Percentiles rank a stretch among this genome's conserved stretches.
Evolutionary conservation across 768 basidiomycete genomes (phyloP).

Genomic region (Tulasnella sp.): DNA sequence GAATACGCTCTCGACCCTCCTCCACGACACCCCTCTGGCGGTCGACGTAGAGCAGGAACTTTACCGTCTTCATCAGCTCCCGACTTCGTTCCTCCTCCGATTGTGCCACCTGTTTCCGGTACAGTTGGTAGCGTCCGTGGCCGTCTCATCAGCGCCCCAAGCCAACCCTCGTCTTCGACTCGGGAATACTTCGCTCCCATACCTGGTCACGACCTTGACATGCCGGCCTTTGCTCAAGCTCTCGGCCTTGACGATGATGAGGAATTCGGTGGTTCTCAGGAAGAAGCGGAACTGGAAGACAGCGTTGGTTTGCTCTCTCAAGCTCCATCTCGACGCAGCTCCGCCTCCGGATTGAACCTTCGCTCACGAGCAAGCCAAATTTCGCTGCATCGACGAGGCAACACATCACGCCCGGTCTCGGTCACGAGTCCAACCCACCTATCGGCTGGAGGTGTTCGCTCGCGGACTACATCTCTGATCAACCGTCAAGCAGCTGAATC

Average conservation of each 20-base stretch:
- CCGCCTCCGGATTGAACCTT: background rate
- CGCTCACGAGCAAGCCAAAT: constrained; percentile 13
- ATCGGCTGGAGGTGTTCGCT: background rate
- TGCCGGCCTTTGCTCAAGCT: constrained; percentile 21
- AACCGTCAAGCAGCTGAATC: constrained; percentile 10
- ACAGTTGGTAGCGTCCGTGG: background rate
- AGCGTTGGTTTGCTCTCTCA: constrained; percentile 30
- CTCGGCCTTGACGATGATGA: constrained; percentile 22
- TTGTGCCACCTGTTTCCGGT: constrained; percentile 21
- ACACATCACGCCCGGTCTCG: constrained; percentile 2
- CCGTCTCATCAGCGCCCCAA: constrained; percentile 13
- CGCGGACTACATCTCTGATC: background rate
- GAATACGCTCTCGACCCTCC: background rate
- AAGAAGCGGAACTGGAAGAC: constrained; percentile 31
- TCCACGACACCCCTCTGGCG: constrained; percentile 12
- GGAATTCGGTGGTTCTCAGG: constrained; percentile 25
- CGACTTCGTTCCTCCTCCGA: background rate
- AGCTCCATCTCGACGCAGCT: constrained; percentile 17
- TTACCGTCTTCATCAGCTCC: background rate
- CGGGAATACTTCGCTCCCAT: constrained; percentile 19
- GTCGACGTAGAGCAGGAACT: constrained; percentile 22
- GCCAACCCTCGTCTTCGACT: constrained; percentile 21
- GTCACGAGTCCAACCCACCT: background rate
- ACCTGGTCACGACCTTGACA: constrained; percentile 8
- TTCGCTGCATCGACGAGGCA: constrained; percentile 11